A percentile compares a stretch with the other conserved stretches of the same genome.
These are phyloP conservation scores for Achlya hypogyna DNA, from an alignment of 352 stramenopile species.

Conservation along the genomic window DNA sequence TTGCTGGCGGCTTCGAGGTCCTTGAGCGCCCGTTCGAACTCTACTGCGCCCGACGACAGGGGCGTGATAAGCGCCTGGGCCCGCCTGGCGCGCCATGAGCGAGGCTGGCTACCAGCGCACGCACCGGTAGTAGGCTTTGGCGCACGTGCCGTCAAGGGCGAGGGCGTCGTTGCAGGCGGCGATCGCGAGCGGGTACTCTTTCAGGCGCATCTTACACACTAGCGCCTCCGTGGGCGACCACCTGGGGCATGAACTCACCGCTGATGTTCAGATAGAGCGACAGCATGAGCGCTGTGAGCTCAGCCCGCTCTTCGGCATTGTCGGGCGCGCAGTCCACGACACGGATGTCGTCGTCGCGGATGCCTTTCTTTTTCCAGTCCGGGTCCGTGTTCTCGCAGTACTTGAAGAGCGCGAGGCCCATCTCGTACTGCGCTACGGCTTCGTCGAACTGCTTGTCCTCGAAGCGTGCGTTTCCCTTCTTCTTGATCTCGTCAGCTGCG, in stretches of 20 bases:
- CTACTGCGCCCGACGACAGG: conserved; percentile 55
- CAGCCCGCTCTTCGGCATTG: conserved; percentile 30
- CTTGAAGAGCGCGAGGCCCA: conserved; percentile 75
- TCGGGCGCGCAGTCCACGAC: conserved; percentile 47
- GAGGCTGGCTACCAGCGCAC: neutral
- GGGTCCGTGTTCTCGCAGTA: conserved; percentile 69
- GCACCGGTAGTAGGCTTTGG: conserved; percentile 77
- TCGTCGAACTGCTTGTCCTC: conserved; percentile 41
- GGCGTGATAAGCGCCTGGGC: conserved; percentile 68
- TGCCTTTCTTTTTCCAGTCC: conserved; percentile 81
- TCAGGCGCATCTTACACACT: conserved; percentile 76
- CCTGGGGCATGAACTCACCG: conserved; percentile 26
- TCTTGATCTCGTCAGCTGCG: conserved; percentile 60
- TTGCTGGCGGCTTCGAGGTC: conserved; percentile 60
- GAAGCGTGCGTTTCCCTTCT: conserved; percentile 52
- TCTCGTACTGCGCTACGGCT: conserved; percentile 75
- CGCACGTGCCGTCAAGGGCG: conserved; percentile 41
- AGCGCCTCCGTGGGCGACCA: neutral
- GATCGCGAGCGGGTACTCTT: conserved; percentile 51
- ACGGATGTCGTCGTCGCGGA: conserved; percentile 66
- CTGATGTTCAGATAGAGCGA: conserved; percentile 79
- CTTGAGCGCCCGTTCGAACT: conserved; percentile 64
- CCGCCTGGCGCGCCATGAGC: conserved; percentile 26
- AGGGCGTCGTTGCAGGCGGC: conserved; percentile 61
- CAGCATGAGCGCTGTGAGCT: conserved; percentile 44